A percentile compares a stretch with the other conserved stretches of the same genome.
These are phyloP conservation scores for Castanospermum australe DNA, from an alignment of 306 rosid genomes.

Conservation along the genomic window DNA sequence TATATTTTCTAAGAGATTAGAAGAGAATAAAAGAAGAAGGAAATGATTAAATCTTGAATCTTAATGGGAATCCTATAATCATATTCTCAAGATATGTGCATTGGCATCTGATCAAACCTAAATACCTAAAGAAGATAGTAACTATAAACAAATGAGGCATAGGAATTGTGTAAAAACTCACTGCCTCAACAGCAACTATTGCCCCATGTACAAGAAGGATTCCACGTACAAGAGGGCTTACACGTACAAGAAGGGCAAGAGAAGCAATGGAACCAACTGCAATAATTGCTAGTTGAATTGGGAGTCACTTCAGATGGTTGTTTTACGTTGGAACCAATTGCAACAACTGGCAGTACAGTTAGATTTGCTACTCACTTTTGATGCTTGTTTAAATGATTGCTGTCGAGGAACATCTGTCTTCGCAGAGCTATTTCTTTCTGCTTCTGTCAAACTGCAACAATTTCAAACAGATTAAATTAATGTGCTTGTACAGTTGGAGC, in stretches of 20 bases:
- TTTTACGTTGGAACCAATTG: constrained; percentile 34
- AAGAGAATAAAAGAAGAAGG: too few relatives aligned
- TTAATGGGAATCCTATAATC: neutral
- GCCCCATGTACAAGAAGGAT: constrained; percentile 31
- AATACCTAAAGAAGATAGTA: constrained; percentile 19
- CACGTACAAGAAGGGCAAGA: constrained; percentile 29
- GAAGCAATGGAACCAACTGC: constrained; percentile 30
- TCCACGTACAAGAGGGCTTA: constrained; percentile 21
- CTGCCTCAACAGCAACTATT: constrained; percentile 31
- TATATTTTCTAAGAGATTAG: too few relatives aligned
- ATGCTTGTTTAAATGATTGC: constrained; percentile 3
- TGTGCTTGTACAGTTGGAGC: neutral
- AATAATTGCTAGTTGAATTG: neutral
- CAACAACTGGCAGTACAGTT: neutral
- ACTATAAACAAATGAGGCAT: constrained; percentile 18
- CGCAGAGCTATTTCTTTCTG: neutral
- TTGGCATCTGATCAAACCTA: constrained; percentile 28
- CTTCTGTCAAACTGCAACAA: constrained; percentile 52
- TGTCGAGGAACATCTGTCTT: constrained; percentile 22
- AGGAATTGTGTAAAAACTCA: constrained; percentile 26
- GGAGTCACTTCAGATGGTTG: constrained; percentile 6
- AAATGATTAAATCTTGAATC: neutral
- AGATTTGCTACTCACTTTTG: constrained; percentile 13
- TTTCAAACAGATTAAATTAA: constrained; percentile 23
- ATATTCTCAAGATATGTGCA: neutral